These are phyloP conservation scores for Agastache rugosa DNA, from an alignment of 257 asterid genomes.

Conservation along the genomic window DNA sequence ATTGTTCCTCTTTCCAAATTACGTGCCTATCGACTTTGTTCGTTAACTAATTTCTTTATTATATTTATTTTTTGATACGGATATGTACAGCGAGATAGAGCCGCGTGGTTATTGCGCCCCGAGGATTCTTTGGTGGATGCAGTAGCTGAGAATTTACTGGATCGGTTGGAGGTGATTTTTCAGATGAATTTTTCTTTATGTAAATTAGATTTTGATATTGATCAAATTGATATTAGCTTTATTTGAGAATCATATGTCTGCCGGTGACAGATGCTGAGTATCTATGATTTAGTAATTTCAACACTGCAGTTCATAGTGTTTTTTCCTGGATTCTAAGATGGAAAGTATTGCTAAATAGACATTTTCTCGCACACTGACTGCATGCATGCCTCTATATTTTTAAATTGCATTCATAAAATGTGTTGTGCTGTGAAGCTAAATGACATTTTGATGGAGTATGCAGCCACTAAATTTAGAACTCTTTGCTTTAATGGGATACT, in stretches of 20 bases:
- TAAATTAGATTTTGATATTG: not conserved
- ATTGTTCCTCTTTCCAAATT: not conserved
- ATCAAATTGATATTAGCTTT: not conserved
- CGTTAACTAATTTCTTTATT: not conserved
- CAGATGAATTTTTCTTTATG: not conserved
- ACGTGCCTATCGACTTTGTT: constrained; percentile 9
- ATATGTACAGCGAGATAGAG: constrained; percentile 83
- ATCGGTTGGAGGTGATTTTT: constrained; percentile 77
- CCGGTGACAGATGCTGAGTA: not conserved
- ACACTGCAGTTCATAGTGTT: not conserved
- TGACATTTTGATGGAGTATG: not conserved
- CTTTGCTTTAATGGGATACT: constrained; percentile 6
- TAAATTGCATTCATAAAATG: not conserved
- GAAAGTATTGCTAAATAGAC: constrained; percentile 8
- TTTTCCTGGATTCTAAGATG: constrained; percentile 4
- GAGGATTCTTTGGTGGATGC: constrained; percentile 76
- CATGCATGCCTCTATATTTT: not conserved
- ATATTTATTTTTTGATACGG: not conserved
- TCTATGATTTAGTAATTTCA: constrained; percentile 2
- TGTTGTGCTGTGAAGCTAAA: not conserved
- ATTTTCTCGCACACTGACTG: not conserved
- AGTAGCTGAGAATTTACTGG: constrained; percentile 87
- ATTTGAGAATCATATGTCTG: constrained; percentile 5
- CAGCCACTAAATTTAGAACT: not conserved
- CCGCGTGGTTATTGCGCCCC: constrained; percentile 86